Evolutionary conservation across 768 basidiomycete species (phyloP), one percentile per base, ranked within the genome.

Genomic region (Suillus bovinus): DNA sequence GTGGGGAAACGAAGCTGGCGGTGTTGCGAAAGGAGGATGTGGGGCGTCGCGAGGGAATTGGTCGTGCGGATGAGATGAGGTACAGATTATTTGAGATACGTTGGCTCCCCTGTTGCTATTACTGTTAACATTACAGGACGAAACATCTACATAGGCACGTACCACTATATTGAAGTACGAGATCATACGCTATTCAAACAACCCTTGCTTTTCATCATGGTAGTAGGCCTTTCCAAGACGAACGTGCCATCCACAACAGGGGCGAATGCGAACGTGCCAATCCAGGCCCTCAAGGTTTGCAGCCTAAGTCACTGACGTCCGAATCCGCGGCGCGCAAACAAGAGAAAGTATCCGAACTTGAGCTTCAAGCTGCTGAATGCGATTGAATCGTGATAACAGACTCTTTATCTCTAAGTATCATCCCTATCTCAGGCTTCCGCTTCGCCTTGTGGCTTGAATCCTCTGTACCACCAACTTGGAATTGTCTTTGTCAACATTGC

Each of bases 21-120:
- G 79, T 91, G 27, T 66, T 86, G 62, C 71, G 78, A 44, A 70
- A 74, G 61, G 80, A 84, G 63, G 80, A 80, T 29, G 68, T 88
- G 33, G 80, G 74, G 49, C 81, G 81, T 61, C 76, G 79, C 60
- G 78, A 78, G 17, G 84, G 87, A 27, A 78, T 86, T 58, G 88
- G 91, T 53, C 77, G 88, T 63, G 86, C 83, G 57, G 86, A 91
- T 71, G 89, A 93, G 76, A 79, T 80, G 62, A 84, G 84, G 31
- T 94, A 93, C 69, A 80, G 72, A 66, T 69, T 90, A 61, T 91
- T 85, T 69, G 81, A 84, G 76, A 89, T 93, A 72, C 86, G 86
- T n/a, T 93, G 91, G 90, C 72, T 76, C 27, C 17, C 55, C 1
- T 39, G 55, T 55, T 17, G 27, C 11, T 39, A 20, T 27, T 56